These are phyloP conservation scores for Boletus pseudopeckii DNA, from an alignment of 768 basidiomycete genomes.

Conservation along the genomic window DNA sequence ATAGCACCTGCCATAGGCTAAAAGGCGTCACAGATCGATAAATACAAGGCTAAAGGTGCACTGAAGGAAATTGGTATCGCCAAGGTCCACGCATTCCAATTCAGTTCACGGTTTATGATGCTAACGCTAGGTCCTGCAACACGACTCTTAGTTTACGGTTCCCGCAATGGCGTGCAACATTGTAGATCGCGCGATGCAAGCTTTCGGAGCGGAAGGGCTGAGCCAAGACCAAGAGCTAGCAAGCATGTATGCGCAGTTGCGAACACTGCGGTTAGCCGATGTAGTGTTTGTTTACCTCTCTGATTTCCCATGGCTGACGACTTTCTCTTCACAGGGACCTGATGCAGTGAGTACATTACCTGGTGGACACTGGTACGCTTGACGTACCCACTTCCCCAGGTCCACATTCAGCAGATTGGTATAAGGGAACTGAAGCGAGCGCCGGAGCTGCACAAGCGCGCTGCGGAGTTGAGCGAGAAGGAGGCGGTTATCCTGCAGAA, in stretches of 20 bases:
- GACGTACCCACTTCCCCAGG: slow-evolving; percentile 40
- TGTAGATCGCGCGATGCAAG: slow-evolving; percentile 94
- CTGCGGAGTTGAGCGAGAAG: slow-evolving; percentile 53
- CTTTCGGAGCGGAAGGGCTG: slow-evolving; percentile 94
- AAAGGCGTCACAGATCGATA: slow-evolving; percentile 68
- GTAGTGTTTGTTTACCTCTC: slow-evolving; percentile 40
- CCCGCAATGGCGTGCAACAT: slow-evolving; percentile 86
- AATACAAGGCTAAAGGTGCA: slow-evolving; percentile 86
- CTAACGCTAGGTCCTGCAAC: background rate
- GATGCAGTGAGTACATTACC: slow-evolving; percentile 55
- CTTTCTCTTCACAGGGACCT: slow-evolving; percentile 52
- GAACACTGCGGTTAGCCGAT: slow-evolving; percentile 87
- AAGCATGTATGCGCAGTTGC: slow-evolving; percentile 66
- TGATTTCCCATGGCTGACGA: slow-evolving; percentile 3
- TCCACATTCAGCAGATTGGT: slow-evolving; percentile 95
- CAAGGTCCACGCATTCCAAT: slow-evolving; percentile 53
- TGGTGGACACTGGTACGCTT: background rate
- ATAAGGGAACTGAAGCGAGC: slow-evolving; percentile 83
- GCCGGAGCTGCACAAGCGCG: slow-evolving; percentile 51
- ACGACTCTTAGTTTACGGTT: slow-evolving; percentile 74
- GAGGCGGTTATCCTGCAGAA: slow-evolving; percentile 59
- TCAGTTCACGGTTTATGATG: background rate
- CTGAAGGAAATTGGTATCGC: slow-evolving; percentile 97
- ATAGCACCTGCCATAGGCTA: background rate
- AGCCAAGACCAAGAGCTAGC: slow-evolving; percentile 88